A percentile compares a stretch with the other conserved stretches of the same genome.
Evolutionary conservation across 2,329 filamentous ascomycete genomes (phyloP).

Genomic region (Hypomyces perniciosus): DNA sequence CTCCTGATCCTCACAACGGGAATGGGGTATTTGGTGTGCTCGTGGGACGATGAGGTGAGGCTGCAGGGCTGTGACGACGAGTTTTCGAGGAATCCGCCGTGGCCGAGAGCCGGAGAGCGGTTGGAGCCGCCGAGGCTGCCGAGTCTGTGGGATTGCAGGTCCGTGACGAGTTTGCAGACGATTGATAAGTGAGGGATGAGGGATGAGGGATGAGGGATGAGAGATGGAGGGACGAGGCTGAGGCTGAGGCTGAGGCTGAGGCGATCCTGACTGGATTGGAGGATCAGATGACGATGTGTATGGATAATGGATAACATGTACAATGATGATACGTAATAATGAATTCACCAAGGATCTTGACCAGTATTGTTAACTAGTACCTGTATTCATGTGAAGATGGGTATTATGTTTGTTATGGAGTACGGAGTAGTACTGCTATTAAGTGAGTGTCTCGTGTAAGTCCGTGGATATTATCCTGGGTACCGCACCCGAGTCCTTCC

Average conservation of each 20-base stretch:
- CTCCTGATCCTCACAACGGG: slow-evolving; percentile 11
- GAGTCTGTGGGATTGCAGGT: slow-evolving; percentile 8
- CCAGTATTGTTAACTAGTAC: no score
- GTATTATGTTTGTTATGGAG: no score
- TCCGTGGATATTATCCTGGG: no score
- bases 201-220: neutral
- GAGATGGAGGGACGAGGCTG: neutral
- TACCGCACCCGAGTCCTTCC: no score
- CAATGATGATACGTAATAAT: no score
- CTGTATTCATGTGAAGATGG: no score
- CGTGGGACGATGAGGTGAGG: slow-evolving; percentile 4
- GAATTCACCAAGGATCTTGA: no score
- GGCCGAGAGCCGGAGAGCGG: slow-evolving; percentile 3
- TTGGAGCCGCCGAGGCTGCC: slow-evolving; percentile 11
- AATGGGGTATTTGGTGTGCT: slow-evolving; percentile 8
- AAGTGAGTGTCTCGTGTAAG: no score
- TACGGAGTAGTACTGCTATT: no score
- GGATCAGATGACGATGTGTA: neutral
- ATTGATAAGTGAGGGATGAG: neutral
- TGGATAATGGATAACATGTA: neutral
- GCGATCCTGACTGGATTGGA: no score
- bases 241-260: neutral
- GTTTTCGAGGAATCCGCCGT: slow-evolving; percentile 3
- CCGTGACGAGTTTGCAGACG: slow-evolving; percentile 7
- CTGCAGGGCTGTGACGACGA: slow-evolving; percentile 1